Percentiles rank a stretch among this genome's conserved stretches.
These are phyloP conservation scores for Closterium sp. DNA, from an alignment of 139 green algal genomes.

Conservation along the genomic window DNA sequence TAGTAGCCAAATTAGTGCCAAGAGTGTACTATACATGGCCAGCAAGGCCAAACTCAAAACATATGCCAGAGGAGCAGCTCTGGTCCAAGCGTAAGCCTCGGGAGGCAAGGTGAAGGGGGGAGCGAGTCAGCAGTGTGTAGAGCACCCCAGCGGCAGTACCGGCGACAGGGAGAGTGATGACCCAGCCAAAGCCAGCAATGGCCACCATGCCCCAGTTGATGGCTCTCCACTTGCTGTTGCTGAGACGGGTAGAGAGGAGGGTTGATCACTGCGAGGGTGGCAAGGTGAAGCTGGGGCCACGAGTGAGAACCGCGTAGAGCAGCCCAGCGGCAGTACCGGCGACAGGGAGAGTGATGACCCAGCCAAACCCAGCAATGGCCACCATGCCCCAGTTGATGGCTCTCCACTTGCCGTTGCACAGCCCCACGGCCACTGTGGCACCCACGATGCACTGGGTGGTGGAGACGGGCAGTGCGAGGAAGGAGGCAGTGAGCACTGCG, in stretches of 20 bases:
- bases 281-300: conserved; percentile 1
- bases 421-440: conserved; percentile 59
- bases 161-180: neutral
- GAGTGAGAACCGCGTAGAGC: neutral
- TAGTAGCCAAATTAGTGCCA: too few species aligned
- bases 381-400: conserved; percentile 13
- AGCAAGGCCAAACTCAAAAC: too few species aligned
- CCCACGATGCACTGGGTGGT: conserved; percentile 74
- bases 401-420: conserved; percentile 65
- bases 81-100: too few species aligned
- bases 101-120: neutral
- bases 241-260: conserved; percentile 59
- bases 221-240: conserved; percentile 62
- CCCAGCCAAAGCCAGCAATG: neutral
- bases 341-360: neutral
- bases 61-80: too few species aligned
- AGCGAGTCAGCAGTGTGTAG: neutral
- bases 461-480: conserved; percentile 64
- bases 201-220: neutral
- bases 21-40: too few species aligned
- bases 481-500: conserved; percentile 58
- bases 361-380: neutral
- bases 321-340: neutral
- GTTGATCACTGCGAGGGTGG: conserved; percentile 57
- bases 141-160: neutral